phyloP scores from a whole-genome alignment of 495 filamentous ascomycete genomes.

The Daldinia bambusicola region DNA sequence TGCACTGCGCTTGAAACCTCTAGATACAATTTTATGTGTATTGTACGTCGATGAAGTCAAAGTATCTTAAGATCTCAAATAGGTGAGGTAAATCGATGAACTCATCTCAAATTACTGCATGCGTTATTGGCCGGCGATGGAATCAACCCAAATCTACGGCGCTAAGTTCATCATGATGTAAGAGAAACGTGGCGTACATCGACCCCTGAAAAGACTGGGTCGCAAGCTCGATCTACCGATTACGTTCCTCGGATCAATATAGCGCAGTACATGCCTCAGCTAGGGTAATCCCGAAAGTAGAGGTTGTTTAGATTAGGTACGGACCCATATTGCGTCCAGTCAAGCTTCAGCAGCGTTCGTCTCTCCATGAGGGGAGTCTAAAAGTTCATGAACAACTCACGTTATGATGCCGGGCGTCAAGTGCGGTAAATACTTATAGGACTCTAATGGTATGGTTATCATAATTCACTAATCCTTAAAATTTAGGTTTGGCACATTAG shows the following conservation, averaged over 20 bases:
- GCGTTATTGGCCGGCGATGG: neutral
- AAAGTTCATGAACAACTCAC: too few relatives aligned
- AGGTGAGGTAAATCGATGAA: slow-evolving; percentile 2
- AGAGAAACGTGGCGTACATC: neutral
- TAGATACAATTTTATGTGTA: too few relatives aligned
- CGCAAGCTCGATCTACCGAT: too few relatives aligned
- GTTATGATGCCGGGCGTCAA: neutral
- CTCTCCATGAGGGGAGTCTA: neutral
- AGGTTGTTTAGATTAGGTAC: too few relatives aligned
- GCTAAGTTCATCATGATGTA: slow-evolving; percentile 6
- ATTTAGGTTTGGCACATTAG: too few relatives aligned
- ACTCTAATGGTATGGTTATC: too few relatives aligned
- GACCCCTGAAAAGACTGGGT: neutral
- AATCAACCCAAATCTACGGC: neutral
- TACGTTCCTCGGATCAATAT: too few relatives aligned
- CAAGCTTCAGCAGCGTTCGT: neutral
- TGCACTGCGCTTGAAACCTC: too few relatives aligned
- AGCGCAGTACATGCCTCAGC: too few relatives aligned
- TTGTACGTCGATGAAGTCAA: neutral
- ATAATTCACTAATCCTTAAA: too few relatives aligned
- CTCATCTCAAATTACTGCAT: slow-evolving; percentile 1
- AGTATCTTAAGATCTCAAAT: neutral
- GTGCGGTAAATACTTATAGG: too few relatives aligned
- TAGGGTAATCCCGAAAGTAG: too few relatives aligned
- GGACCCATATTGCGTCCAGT: neutral